These are phyloP conservation scores for Vicia sativa DNA, from an alignment of 306 rosid genomes.

Conservation along the genomic window DNA sequence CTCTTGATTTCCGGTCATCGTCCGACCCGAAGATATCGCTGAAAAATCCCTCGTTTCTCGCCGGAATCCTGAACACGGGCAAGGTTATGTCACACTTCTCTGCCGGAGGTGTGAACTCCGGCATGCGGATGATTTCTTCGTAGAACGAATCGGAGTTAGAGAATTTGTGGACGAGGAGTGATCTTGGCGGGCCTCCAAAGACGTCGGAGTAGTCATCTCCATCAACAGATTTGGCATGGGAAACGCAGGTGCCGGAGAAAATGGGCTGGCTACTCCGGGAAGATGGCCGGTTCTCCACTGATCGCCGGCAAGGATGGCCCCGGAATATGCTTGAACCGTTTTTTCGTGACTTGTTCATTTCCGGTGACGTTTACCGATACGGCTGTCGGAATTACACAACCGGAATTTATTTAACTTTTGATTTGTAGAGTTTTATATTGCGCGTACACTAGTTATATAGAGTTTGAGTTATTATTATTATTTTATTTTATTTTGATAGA, in stretches of 20 bases:
- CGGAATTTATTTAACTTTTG: constrained; percentile 4
- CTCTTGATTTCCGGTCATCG: constrained; percentile 74
- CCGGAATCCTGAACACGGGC: constrained; percentile 74
- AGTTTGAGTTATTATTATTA: too few species aligned
- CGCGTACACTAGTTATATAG: constrained; percentile 28
- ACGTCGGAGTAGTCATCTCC: constrained; percentile 76
- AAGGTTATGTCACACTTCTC: constrained; percentile 50
- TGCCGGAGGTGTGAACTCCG: constrained; percentile 42
- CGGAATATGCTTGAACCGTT: constrained; percentile 54
- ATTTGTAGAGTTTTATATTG: constrained; percentile 11
- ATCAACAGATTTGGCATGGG: constrained; percentile 33
- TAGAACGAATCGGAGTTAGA: constrained; percentile 49
- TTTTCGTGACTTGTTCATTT: constrained; percentile 71
- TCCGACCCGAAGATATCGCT: constrained; percentile 75
- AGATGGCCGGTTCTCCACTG: constrained; percentile 45
- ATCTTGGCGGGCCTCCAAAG: constrained; percentile 85
- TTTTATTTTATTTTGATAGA: too few species aligned
- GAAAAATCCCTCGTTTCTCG: constrained; percentile 58
- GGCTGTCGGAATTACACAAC: constrained; percentile 19
- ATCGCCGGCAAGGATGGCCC: constrained; percentile 56
- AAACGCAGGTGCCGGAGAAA: constrained; percentile 36
- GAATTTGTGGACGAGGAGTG: constrained; percentile 54
- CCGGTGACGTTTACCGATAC: constrained; percentile 29
- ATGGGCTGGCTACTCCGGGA: constrained; percentile 27
- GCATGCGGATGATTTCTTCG: constrained; percentile 60